A percentile compares a stretch with the other conserved stretches of the same genome.
These are phyloP conservation scores for Trifolium repens DNA, from an alignment of 306 rosid genomes.

Conservation along the genomic window DNA sequence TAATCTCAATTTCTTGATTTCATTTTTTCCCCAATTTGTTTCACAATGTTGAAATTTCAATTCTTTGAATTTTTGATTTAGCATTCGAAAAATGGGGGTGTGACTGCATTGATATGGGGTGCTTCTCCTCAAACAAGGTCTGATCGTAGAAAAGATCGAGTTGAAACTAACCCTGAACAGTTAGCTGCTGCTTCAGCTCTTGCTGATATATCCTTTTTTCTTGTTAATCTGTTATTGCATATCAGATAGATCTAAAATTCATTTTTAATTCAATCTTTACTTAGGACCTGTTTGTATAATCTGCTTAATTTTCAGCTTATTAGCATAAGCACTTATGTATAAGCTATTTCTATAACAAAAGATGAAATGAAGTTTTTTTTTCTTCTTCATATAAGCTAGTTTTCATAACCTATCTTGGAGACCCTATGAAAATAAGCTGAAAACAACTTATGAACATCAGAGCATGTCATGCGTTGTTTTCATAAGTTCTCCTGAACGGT, in stretches of 20 bases:
- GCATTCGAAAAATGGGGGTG: slow-evolving; percentile 73
- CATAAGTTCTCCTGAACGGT: too few relatives aligned
- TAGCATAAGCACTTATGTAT: neutral
- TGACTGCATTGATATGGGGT: slow-evolving; percentile 95
- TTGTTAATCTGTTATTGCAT: neutral
- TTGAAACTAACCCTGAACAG: slow-evolving; percentile 96
- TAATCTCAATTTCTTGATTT: neutral
- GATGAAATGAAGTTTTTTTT: too few relatives aligned
- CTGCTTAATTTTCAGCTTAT: neutral
- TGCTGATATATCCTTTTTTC: slow-evolving; percentile 81
- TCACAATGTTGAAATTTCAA: slow-evolving; percentile 15
- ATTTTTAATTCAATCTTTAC: too few relatives aligned
- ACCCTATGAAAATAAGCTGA: neutral
- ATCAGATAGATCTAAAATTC: slow-evolving; percentile 12
- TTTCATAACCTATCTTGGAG: neutral
- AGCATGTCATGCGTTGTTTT: too few relatives aligned
- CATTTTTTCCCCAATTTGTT: neutral
- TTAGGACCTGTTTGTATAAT: neutral
- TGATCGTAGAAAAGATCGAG: slow-evolving; percentile 93
- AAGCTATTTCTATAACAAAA: too few relatives aligned
- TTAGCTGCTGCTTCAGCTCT: slow-evolving; percentile 95
- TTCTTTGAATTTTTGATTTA: slow-evolving; percentile 6
- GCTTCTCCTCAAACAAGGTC: slow-evolving; percentile 98
- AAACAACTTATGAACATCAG: neutral
- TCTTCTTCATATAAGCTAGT: neutral